Percentiles rank a stretch among this genome's conserved stretches.
These are phyloP conservation scores for Teunomyces pallodes DNA, from an alignment of 805 yeast species.

Conservation along the genomic window DNA sequence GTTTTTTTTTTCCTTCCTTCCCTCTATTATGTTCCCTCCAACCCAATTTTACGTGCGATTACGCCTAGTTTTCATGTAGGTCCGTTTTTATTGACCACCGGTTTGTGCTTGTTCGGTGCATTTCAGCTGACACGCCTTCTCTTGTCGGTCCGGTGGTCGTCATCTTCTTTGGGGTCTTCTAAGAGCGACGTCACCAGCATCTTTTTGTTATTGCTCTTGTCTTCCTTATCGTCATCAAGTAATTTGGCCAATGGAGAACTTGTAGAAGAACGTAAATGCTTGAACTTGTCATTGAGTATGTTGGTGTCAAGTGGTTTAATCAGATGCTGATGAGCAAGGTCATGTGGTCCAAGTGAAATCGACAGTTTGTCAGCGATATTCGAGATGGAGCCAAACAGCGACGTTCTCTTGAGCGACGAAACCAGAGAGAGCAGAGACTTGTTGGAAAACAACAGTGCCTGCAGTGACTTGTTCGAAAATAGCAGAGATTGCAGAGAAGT, in stretches of 20 bases:
- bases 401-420: slow-evolving; percentile 23
- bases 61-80: neutral
- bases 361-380: slow-evolving; percentile 15
- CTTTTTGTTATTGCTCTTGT: slow-evolving; percentile 10
- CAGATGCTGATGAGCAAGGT: slow-evolving; percentile 7
- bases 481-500: slow-evolving; percentile 18
- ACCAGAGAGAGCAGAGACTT: slow-evolving; percentile 35
- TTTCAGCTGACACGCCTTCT: neutral
- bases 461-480: slow-evolving; percentile 35
- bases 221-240: slow-evolving; percentile 7
- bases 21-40: neutral
- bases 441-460: slow-evolving; percentile 34
- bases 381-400: slow-evolving; percentile 30
- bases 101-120: neutral
- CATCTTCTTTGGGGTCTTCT: slow-evolving; percentile 9
- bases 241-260: slow-evolving; percentile 16
- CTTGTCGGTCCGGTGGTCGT: neutral
- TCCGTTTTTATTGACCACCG: neutral
- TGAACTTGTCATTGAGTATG: slow-evolving; percentile 4
- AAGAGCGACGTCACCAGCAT: slow-evolving; percentile 25
- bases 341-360: slow-evolving; percentile 19
- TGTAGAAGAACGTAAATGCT: slow-evolving; percentile 13
- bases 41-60: neutral
- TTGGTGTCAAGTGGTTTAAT: neutral
- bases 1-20: neutral